A percentile compares a stretch with the other conserved stretches of the same genome.
Conservation (phyloP, 306 rosid species). For the Cucurbita maxima region DNA sequence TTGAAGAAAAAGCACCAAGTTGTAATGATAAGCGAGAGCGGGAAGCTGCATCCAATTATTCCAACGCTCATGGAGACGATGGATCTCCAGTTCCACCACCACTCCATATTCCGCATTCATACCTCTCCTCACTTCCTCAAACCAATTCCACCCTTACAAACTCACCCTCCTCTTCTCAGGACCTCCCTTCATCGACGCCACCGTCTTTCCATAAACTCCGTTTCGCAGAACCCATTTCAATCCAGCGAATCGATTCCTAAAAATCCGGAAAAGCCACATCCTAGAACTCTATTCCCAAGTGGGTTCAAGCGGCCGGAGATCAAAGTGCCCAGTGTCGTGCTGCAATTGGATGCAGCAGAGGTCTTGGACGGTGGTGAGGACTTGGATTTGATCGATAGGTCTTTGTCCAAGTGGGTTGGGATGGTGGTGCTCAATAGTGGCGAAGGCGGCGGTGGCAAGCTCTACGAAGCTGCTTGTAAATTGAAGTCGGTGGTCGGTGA, state of each 20-base stretch:
- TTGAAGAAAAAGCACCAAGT: neutral
- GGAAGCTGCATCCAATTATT: neutral
- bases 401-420: slow-evolving; percentile 57
- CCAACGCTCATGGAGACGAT: slow-evolving; percentile 26
- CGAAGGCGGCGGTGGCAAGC: slow-evolving; percentile 42
- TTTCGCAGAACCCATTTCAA: slow-evolving; percentile 24
- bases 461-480: slow-evolving; percentile 73
- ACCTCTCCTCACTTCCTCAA: slow-evolving; percentile 1
- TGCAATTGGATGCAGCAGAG: slow-evolving; percentile 39
- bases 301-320: slow-evolving; percentile 81
- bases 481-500: slow-evolving; percentile 52
- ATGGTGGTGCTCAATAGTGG: slow-evolving; percentile 39
- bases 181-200: slow-evolving; percentile 16
- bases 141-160: slow-evolving; percentile 9
- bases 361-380: slow-evolving; percentile 23
- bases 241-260: slow-evolving; percentile 16
- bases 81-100: slow-evolving; percentile 11
- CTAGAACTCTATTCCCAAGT: slow-evolving; percentile 65
- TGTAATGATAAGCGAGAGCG: neutral
- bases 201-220: slow-evolving; percentile 9
- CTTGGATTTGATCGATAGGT: slow-evolving; percentile 38
- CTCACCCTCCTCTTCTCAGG: slow-evolving; percentile 19
- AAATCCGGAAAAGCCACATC: slow-evolving; percentile 6
- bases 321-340: slow-evolving; percentile 47
- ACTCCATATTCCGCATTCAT: slow-evolving; percentile 14